Evolutionary conservation across 208 protist species (phyloP).

Genomic region (Leishmania aethiopica): DNA sequence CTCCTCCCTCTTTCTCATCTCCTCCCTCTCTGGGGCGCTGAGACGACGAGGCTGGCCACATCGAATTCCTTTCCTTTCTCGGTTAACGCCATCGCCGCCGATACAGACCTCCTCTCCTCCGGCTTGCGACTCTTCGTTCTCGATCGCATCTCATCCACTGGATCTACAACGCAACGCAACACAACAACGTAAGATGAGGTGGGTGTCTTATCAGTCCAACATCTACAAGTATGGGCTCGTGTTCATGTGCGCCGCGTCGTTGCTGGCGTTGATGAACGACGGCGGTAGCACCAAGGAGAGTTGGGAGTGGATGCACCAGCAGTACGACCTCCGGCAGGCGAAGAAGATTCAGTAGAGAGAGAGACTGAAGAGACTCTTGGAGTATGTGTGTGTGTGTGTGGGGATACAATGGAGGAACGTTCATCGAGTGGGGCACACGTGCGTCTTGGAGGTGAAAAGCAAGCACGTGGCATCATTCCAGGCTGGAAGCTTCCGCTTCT

Average conservation of each 20-base stretch:
- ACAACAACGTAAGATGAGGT: conserved; percentile 13
- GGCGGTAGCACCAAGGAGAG: conserved; percentile 40
- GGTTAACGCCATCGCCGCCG: background rate
- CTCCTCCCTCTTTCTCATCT: background rate
- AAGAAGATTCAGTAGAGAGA: conserved; percentile 26
- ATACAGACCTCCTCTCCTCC: background rate
- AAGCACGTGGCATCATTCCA: background rate
- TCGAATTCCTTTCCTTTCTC: background rate
- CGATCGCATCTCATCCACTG: background rate
- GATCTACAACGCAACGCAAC: background rate
- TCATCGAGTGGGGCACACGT: background rate
- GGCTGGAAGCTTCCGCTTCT: background rate
- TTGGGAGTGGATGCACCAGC: conserved; percentile 75
- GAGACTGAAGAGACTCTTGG: background rate
- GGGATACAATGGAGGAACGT: background rate
- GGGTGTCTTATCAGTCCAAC: conserved; percentile 53
- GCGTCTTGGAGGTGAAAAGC: background rate
- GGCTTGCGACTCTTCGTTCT: background rate
- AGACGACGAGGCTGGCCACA: background rate
- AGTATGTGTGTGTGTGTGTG: background rate
- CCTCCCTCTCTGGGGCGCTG: background rate
- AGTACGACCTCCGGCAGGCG: conserved; percentile 37
- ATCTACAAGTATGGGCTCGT: conserved; percentile 77
- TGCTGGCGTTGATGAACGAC: conserved; percentile 52
- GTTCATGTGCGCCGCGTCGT: conserved; percentile 74